Evolutionary conservation across 148 eudicot genomes (phyloP), one percentile per base, ranked within the genome.

Genomic region (Nepenthes mirabilis): DNA sequence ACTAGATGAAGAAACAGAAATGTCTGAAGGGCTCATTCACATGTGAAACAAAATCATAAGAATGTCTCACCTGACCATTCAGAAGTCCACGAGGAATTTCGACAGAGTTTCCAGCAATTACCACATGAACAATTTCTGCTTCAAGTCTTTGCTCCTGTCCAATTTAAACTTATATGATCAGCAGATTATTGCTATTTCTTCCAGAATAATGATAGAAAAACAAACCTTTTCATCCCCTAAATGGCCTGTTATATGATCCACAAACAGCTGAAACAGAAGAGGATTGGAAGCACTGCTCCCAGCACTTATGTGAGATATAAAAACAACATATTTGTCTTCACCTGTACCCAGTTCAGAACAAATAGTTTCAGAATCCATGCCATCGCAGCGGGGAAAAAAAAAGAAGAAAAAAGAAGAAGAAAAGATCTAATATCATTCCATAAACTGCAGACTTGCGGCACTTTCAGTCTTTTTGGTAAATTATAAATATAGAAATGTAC

Each of bases 171-270:
- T 53, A 57, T 36, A 62, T 57, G 14, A 51, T 36, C 57, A 55
- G 67, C 14, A 45, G 4, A 55, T 32, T 33, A 60, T 58, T 57
- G 40, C 34, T 48, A 33, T n/a, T 61, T 53, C 37, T 35, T 40
- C 51, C 9, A 12, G 12, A 33, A 32, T 52, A 34, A 51, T 14
- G 2, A 52, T n/a, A 56, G 43, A 52, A 34, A 53, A 14, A 67
- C 47, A 63, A 58, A 91, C 97, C 84, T 75, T 82, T 53, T 91
- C 94, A 75, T 91, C 98, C 67, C 98, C 98, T 48, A 88, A 75
- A 77, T 91, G 87, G 45, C 98, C 98, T 36, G 96, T 88, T 68
- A 91, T 80, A 72, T 91, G 98, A 77, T 91, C 98, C 52, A 88
- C 86, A 66, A 91, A 75, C 52, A 91, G 90, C 86, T 91, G 96